Evolutionary conservation across 2,329 filamentous ascomycete genomes (phyloP).

Genomic region (Talaromyces sp.): DNA sequence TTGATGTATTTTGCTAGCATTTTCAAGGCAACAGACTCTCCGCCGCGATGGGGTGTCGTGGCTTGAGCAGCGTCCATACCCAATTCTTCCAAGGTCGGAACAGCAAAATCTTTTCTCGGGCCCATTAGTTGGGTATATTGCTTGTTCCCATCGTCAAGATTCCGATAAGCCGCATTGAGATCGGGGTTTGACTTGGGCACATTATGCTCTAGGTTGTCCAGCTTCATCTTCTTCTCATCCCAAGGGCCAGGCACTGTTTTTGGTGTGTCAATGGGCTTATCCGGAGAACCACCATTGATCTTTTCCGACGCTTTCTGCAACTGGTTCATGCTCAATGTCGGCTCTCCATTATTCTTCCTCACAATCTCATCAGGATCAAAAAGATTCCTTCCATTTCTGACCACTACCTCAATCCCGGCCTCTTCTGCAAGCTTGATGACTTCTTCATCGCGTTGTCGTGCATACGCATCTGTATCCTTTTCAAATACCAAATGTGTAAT

Average conservation of each 20-base stretch:
- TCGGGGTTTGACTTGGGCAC: conserved; percentile 55
- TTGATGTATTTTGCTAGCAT: conserved; percentile 59
- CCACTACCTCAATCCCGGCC: conserved; percentile 68
- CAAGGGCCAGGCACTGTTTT: conserved; percentile 59
- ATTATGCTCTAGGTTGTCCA: conserved; percentile 58
- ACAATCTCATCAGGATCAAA: conserved; percentile 73
- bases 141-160: conserved; percentile 49
- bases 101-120: conserved; percentile 65
- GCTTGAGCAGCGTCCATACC: conserved; percentile 58
- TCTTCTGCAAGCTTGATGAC: conserved; percentile 60
- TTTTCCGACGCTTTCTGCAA: conserved; percentile 63
- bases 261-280: conserved; percentile 61
- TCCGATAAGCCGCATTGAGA: conserved; percentile 59
- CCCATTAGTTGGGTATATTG: conserved; percentile 64
- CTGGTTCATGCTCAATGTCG: conserved; percentile 72
- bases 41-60: conserved; percentile 66
- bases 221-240: conserved; percentile 53
- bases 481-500: conserved; percentile 77
- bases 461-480: conserved; percentile 75
- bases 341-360: conserved; percentile 63
- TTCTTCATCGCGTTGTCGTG: conserved; percentile 60
- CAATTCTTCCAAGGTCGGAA: conserved; percentile 70
- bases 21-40: conserved; percentile 64
- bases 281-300: conserved; percentile 56
- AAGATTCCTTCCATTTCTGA: conserved; percentile 64